Base-by-base conservation (phyloP, 2,329 filamentous ascomycete species). In the Cercospora berteroae region DNA sequence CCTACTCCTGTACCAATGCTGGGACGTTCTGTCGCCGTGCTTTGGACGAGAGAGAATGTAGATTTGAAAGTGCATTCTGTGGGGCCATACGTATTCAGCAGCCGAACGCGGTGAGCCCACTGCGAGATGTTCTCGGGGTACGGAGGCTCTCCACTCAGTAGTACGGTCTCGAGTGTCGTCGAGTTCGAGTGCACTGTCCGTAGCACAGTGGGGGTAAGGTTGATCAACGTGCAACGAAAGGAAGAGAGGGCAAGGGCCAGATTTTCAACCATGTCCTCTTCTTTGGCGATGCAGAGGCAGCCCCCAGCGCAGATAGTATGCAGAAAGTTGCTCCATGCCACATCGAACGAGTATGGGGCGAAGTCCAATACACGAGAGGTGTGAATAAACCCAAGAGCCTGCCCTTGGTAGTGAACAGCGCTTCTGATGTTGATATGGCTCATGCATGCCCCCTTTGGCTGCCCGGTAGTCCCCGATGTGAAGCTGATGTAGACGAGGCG, bases 121-220 rank as follows among this genome's bases (percentile, higher is more conserved):
- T 33, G 23, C 16, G 75, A 74, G 16, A 82, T 77, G 66, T 80
- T 76, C 27, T 76, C 76, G 27, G 75, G 71, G 6, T 77, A 75
- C 70, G 80, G 78, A 36, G 79, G 78, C 64, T 84, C 82, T 16
- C 82, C 82, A 4, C 68, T 68, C 23, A 68, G 58, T 3, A 66
- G 56, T 33, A 70, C 58, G 6, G 63, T 63, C 18, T 63, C 16
- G 2, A 70, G 61, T 16, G 60, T 58, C 8, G 63, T 12, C 2
- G 62, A 36, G n/a, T 25, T 55, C 0, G 80, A 78, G 10, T 80
- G 77, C 2, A 85, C 61, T 0, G 80, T 80, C 16, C 79, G 79
- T 0, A 86, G 83, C 16, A 90, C 80, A 0, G 85, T 81, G 1
- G 87, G 85, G 0, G 88, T 89, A 72, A 88, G 81, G 69, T 84